Evolutionary conservation across 129 eudicot species (phyloP), one percentile per base, ranked within the genome.

Genomic region (Apium graveolens): DNA sequence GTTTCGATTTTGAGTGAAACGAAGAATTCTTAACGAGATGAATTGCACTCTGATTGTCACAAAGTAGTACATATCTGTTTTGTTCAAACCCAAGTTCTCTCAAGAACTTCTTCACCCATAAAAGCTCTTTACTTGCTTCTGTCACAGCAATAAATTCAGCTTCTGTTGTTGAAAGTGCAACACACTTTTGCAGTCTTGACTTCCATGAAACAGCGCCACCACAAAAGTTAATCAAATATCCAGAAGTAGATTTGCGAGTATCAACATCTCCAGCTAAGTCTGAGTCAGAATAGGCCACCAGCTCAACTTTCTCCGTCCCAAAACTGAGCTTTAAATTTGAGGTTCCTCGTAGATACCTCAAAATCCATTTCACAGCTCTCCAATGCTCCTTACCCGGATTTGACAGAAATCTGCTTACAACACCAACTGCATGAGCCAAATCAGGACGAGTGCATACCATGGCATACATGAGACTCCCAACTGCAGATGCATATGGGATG

Each of bases 191-290:
- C 2, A 78, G 24, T 20, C 73, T 60, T 38, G 74, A 63, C 27
- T 77, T 55, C 80, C 74, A 77, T 38, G 73, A 77, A 48, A 62
- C 60, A 1, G 17, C 55, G 39, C 80, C 80, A 73, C 74, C 62
- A 11, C 53, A 39, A 62, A 77, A 3, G 41, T 9, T 55, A 4
- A 77, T 42, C 57, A 77, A 3, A 26, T 77, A 77, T 2, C 80
- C 57, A 8, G 80, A 77, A 6, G 49, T 63, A 0, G 57, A 77
- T 37, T 78, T 63, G 9, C 48, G n/a, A 3, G 35, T 18, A 11
- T 78, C 80, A 14, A 18, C 26, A 35, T 78, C 53, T 4, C 80
- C 55, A 21, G 3, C 60, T 60, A 78, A n/a, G 4, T 78, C 62
- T 7, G 12, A 11, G 65, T 41, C 7, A 3, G 60, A 24, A 24